Evolutionary conservation across 352 stramenopile genomes (phyloP), one percentile per base, ranked within the genome.

Genomic region (Globisporangium spinosum): DNA sequence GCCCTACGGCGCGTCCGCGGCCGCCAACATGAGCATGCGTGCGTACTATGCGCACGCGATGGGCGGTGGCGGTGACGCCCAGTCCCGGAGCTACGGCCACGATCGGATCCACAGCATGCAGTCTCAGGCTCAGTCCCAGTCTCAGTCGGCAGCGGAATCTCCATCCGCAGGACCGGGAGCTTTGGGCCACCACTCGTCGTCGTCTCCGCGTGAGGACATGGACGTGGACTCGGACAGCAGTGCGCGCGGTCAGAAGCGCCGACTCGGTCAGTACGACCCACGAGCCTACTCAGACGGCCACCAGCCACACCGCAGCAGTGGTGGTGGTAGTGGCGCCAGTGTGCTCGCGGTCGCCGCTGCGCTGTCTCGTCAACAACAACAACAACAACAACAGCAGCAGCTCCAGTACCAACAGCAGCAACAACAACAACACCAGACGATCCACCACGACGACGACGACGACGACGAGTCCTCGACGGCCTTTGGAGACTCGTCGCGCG

Each of bases 181-280:
- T 43, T 13, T 10, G 10, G 12, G 12, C 35, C 35, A 43, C 67
- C 32, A 45, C n/a, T 29, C 43, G 22, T 35, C 38, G 29, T 54
- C 55, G 34, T 63, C 45, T 8, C 60, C 66, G 12, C 40, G 38
- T 15, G 55, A 57, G 9, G 63, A 55, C 27, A 40, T 64, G 9
- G 63, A 55, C n/a, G 27, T 64, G 27, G 64, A 66, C 17, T 64
- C 58, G 25, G 56, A 70, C 32, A 57, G 68, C 15, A 58, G 64
- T n/a, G 25, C 55, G 43, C 77, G 77, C 3, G 70, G 77, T 4
- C 58, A 82, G 9, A 86, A 86, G 59, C 77, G 78, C 9, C 78
- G 80, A 8, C 55, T 84, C 29, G 71, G 63, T 22, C 71, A 76
- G 66, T 80, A 76, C 51, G 71, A 78, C 35, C 56, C 67, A 34